Evolutionary conservation across 306 rosid genomes (phyloP), one percentile per base, ranked within the genome.

Genomic region (Trifolium fragiferum): DNA sequence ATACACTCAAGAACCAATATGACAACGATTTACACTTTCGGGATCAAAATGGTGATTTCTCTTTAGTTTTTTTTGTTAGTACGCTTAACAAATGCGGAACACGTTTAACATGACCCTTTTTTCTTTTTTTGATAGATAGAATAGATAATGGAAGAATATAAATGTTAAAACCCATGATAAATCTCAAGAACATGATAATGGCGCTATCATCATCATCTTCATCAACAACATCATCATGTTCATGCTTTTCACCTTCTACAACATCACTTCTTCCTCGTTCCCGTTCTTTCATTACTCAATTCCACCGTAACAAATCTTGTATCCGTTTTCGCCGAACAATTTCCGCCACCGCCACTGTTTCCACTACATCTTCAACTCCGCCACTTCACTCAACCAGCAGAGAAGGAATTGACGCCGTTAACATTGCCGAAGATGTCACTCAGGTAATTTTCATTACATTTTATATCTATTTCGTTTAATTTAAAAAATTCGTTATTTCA

Each of bases 361-460:
- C 70, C 65, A 64, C 81, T 20, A 76, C 53, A 71, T 82, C 85
- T 53, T 21, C 82, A 51, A 53, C 86, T 43, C 69, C 68, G 37
- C 19, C 43, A 32, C 60, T 81, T 23, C 68, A 61, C 84, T 72
- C 89, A 33, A 20, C 49, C 80, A 25, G 70, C 76, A 76, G 89
- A 53, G 84, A 86, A 70, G 94, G 82, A 7, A 84, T 86, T 57
- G 94, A 88, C 74, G 37, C 97, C 15, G 96, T 90, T 57, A 94
- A 94, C 84, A 94, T 94, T 66, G 98, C 97, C 19, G 94, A 94
- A 58, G 89, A 94, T 67, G 98, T 91, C 47, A 89, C 98, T 62
- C 93, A 94, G 72, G 98, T 94, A 12, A 14, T 30, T 20, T 35
- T 37, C 40, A 33, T 18, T 13, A 75, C 51, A 27, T 10, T 54